Evolutionary conservation across 2,329 filamentous ascomycete genomes (phyloP).

Genomic region (Phialocephala sp.): DNA sequence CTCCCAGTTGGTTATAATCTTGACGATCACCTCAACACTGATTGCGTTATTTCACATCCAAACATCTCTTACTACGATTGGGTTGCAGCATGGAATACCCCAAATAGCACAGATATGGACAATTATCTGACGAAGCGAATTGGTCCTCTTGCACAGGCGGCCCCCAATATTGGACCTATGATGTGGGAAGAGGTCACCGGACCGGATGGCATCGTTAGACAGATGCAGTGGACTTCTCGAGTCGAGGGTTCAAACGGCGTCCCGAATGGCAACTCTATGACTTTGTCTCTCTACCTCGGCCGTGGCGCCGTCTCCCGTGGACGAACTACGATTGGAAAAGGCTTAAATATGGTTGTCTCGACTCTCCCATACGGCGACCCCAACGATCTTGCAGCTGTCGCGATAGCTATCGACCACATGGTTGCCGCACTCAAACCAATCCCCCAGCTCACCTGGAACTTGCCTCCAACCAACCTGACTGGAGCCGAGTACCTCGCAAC

Average conservation of each 20-base stretch:
- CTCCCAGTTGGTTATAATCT: slow-evolving; percentile 65
- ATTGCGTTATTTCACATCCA: slow-evolving; percentile 56
- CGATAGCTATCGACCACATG: slow-evolving; percentile 66
- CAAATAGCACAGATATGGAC: slow-evolving; percentile 50
- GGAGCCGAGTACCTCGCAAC: slow-evolving; percentile 62
- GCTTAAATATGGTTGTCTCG: slow-evolving; percentile 63
- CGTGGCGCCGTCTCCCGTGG: slow-evolving; percentile 67
- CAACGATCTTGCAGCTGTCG: slow-evolving; percentile 67
- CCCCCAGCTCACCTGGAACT: slow-evolving; percentile 59
- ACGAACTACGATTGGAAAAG: slow-evolving; percentile 62
- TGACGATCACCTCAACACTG: slow-evolving; percentile 64
- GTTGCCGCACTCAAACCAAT: slow-evolving; percentile 59
- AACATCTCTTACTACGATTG: slow-evolving; percentile 68
- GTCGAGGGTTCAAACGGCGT: slow-evolving; percentile 54
- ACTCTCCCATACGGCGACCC: slow-evolving; percentile 57
- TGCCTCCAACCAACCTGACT: slow-evolving; percentile 57
- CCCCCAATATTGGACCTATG: slow-evolving; percentile 68
- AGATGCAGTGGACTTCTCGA: slow-evolving; percentile 70
- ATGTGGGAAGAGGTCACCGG: slow-evolving; percentile 65
- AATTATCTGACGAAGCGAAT: slow-evolving; percentile 56
- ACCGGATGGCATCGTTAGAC: slow-evolving; percentile 63
- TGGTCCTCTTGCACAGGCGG: slow-evolving; percentile 67
- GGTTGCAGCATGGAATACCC: slow-evolving; percentile 61
- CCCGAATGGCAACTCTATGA: slow-evolving; percentile 39
- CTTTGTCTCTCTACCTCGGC: slow-evolving; percentile 66